These are phyloP conservation scores for Macrophomina tecta DNA, from an alignment of 2,329 filamentous ascomycete species.

Conservation along the genomic window DNA sequence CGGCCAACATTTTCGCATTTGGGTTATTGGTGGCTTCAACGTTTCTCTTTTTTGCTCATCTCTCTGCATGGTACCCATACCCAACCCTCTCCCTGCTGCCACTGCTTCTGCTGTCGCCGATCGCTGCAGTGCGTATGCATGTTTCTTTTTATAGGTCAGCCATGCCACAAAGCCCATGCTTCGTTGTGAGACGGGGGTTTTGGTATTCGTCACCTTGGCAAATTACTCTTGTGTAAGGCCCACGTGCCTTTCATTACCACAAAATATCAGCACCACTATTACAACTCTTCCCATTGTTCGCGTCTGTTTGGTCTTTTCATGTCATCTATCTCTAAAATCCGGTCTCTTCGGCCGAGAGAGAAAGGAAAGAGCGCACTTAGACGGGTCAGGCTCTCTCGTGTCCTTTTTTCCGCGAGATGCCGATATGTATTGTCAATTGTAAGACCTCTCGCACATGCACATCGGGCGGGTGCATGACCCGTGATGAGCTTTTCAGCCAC, in stretches of 20 bases:
- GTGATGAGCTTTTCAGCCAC: too few relatives aligned
- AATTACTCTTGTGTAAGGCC: constrained; percentile 6
- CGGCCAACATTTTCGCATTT: constrained; percentile 5
- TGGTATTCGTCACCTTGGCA: constrained; percentile 18
- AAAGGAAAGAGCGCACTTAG: background rate
- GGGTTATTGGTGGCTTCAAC: background rate
- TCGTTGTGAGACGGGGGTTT: constrained; percentile 12
- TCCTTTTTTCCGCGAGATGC: too few relatives aligned
- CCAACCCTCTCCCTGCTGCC: background rate
- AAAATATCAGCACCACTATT: background rate
- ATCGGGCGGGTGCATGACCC: background rate
- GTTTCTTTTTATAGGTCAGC: constrained; percentile 26
- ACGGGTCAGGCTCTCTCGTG: too few relatives aligned
- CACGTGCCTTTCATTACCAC: constrained; percentile 22
- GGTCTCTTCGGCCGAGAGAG: too few relatives aligned
- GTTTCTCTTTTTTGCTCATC: background rate
- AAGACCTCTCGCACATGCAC: background rate
- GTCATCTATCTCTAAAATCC: background rate
- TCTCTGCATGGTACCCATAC: constrained; percentile 22
- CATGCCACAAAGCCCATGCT: constrained; percentile 24
- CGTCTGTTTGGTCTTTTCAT: background rate
- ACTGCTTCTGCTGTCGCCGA: background rate
- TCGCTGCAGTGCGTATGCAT: constrained; percentile 16
- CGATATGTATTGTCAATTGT: too few relatives aligned
- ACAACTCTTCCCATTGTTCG: background rate